Evolutionary conservation across 345 rosid genomes (phyloP), one percentile per base, ranked within the genome.

Genomic region (Conringia planisiliqua): DNA sequence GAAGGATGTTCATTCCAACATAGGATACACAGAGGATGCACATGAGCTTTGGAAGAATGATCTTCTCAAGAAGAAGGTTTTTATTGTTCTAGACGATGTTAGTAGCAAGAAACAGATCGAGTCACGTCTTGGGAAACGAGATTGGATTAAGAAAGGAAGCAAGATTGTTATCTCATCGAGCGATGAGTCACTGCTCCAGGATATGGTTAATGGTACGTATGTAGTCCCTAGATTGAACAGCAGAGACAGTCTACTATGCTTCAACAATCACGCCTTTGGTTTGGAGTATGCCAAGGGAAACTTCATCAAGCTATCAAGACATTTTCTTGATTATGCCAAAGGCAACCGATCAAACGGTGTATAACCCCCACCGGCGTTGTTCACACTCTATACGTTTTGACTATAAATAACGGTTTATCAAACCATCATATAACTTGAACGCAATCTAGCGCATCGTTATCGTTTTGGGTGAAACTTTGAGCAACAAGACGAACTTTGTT

Each of bases 111-210:
- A 5, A 22, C 68, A 72, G 39, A 39, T 72, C 4, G 3, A 48
- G 2, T 8, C 3, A 32, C 74, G 57, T 13, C 14, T 70, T 9
- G 66, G 57, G 1, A 44, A 27, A 18, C 10, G 54, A 0, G 33
- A 70, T 0, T 70, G 66, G 74, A 13, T 70, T 0, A 70, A 17
- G 12, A 9, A 12, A 20, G 80, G 80, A 10, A 77, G 80, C 22
- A 62, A 42, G 46, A 63, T 77, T 42, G 62, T 70, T 14, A 26
- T 77, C 12, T 64, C 71, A 7, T 33, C 77, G 0, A 63, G 63
- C 9, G 58, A 79, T 32, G 16, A 62, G 24, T 72, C 76, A 29
- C 12, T 79, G 29, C 70, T 69, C 5, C 42, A 46, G 1, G 47
- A 10, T 1, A 1, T 22, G 16, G 68, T 72, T 4, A 4, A 60